Evolutionary conservation across 306 rosid species (phyloP).

Genomic region (Sicyos edulis): DNA sequence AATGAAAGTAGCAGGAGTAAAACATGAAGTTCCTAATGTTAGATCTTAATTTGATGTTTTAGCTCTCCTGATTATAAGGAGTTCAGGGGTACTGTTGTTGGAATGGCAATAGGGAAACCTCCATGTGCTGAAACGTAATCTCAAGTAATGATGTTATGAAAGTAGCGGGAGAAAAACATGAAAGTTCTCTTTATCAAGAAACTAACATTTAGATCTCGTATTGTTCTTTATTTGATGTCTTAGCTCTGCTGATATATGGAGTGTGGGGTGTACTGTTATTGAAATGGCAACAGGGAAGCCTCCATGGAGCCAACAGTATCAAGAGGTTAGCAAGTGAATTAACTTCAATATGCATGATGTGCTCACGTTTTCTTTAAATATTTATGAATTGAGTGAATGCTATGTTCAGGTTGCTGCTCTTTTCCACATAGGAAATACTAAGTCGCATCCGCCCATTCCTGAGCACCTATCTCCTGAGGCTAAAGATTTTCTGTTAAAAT

Average conservation of each 20-base stretch:
- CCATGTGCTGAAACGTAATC: too few relatives aligned
- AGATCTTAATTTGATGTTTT: not conserved
- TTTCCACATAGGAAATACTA: conserved; percentile 80
- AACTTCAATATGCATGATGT: not conserved
- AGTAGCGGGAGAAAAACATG: too few relatives aligned
- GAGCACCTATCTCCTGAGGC: conserved; percentile 86
- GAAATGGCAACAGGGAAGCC: conserved; percentile 99
- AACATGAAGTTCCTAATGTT: not conserved
- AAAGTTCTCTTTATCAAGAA: too few relatives aligned
- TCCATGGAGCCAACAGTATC: conserved; percentile 97
- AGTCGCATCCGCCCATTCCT: conserved; percentile 93
- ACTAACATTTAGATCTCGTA: too few relatives aligned
- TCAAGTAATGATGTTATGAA: too few relatives aligned
- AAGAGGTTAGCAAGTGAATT: conserved; percentile 53
- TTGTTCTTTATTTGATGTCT: conserved; percentile 4
- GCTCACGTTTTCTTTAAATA: conserved; percentile 6
- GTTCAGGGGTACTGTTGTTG: too few relatives aligned
- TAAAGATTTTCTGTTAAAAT: conserved; percentile 72
- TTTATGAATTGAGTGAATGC: conserved; percentile 18
- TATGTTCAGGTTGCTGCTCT: conserved; percentile 80
- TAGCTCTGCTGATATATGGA: conserved; percentile 98
- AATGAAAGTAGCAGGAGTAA: not conserved
- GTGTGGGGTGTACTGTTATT: conserved; percentile 92
- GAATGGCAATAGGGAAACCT: too few relatives aligned
- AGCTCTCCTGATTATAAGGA: too few relatives aligned